Percentiles rank a stretch among this genome's conserved stretches.
Evolutionary conservation across 306 rosid species (phyloP).

Genomic region (Purshia tridentata): DNA sequence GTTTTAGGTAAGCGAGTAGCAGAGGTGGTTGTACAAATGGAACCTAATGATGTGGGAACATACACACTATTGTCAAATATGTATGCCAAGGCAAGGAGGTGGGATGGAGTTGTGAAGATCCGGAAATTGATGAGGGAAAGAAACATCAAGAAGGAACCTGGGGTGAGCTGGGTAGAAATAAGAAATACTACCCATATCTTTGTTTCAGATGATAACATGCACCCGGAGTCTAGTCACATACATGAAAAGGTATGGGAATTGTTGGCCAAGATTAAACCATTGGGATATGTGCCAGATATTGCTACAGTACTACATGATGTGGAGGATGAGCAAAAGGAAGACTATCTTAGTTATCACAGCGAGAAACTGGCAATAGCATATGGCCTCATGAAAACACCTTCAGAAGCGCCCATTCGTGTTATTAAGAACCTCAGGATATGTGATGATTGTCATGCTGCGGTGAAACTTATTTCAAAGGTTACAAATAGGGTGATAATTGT

Average conservation of each 20-base stretch:
- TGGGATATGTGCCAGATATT: conserved; percentile 40
- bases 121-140: conserved; percentile 40
- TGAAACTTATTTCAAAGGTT: conserved; percentile 30
- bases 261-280: conserved; percentile 33
- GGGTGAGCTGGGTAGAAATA: conserved; percentile 48
- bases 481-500: conserved; percentile 32
- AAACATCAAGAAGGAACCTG: conserved; percentile 45
- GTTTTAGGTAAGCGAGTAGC: conserved; percentile 33
- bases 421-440: conserved; percentile 42
- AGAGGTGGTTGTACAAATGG: conserved; percentile 30
- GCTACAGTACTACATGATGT: conserved; percentile 35
- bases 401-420: conserved; percentile 25
- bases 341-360: conserved; percentile 37
- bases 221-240: conserved; percentile 36
- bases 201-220: conserved; percentile 36
- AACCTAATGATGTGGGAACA: conserved; percentile 41
- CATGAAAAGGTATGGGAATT: conserved; percentile 33
- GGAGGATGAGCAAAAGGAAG: conserved; percentile 44
- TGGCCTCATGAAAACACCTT: conserved; percentile 32
- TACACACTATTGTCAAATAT: conserved; percentile 38
- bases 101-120: conserved; percentile 44
- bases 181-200: conserved; percentile 35
- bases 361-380: conserved; percentile 38
- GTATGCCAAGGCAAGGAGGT: conserved; percentile 41
- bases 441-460: conserved; percentile 34